A percentile compares a stretch with the other conserved stretches of the same genome.
Conservation (phyloP, 2,329 filamentous ascomycete species). For the Aspergillus puulaauensis region DNA sequence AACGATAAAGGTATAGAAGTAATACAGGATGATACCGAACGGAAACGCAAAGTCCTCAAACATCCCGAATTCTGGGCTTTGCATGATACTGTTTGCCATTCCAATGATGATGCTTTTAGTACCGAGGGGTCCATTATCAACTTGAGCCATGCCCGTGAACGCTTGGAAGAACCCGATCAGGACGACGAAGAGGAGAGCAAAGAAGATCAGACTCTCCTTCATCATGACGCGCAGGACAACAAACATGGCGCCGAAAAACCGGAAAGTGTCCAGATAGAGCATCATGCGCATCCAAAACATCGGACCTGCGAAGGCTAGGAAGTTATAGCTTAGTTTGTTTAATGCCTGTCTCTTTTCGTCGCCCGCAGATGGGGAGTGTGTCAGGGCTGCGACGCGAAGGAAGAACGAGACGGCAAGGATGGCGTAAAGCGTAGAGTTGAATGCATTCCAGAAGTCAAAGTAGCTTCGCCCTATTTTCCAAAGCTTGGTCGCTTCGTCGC, state of each 20-base stretch:
- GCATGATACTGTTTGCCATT: conserved; percentile 85
- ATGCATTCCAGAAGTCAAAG: conserved; percentile 94
- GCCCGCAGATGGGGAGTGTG: conserved; percentile 54
- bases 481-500: conserved; percentile 82
- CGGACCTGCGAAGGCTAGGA: conserved; percentile 86
- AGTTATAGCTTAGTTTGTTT: conserved; percentile 87
- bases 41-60: conserved; percentile 91
- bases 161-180: conserved; percentile 81
- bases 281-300: conserved; percentile 96
- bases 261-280: conserved; percentile 87
- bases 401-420: conserved; percentile 77
- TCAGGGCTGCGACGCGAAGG: conserved; percentile 74
- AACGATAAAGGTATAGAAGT: conserved; percentile 95
- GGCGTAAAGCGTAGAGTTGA: conserved; percentile 81
- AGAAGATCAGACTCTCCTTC: conserved; percentile 94
- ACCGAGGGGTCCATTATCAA: conserved; percentile 65
- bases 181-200: conserved; percentile 81
- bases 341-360: conserved; percentile 58
- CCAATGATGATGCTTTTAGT: conserved; percentile 49
- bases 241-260: conserved; percentile 97
- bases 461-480: conserved; percentile 94
- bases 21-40: conserved; percentile 93
- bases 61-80: conserved; percentile 82
- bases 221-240: conserved; percentile 95
- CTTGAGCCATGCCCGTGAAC: conserved; percentile 86